Evolutionary conservation across 2,329 filamentous ascomycete species (phyloP), one percentile per base, ranked within the genome.

Genomic region (Verticillium longisporum): DNA sequence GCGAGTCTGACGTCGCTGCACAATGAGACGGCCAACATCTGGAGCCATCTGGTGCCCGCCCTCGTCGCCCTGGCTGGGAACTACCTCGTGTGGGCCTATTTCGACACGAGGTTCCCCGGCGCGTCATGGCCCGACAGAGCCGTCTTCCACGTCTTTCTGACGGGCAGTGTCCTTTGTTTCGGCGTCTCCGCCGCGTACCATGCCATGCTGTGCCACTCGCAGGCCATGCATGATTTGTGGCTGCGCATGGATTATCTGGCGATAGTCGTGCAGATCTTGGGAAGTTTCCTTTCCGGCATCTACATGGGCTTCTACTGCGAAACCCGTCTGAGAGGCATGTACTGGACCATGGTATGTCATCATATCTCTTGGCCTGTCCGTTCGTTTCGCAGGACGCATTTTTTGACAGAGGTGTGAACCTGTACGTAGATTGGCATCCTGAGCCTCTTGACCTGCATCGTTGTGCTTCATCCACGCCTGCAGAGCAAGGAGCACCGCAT

Each of bases 251-350:
- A 78, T 63, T 76, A 73, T 61, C 63, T 70, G 1, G 74, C 71
- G 18, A 78, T 78, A 57, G 63, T 76, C 18, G 57, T 74, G 11
- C 67, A 75, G 54, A 78, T 73, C 36, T 58, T 76, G 18, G 75
- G 74, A 1, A 71, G 68, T 37, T 77, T 78, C 56, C 63, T 76
- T 36, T 72, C 73, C 6, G 74, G 74, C 2, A 65, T 77, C n/a
- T 77, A 77, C 60, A 68, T 76, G 41, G 68, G 69, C 7, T 78
- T 78, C 61, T 77, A 73, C 60, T 77, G 73, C 61, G 73, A 75
- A 61, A 66, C 67, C n/a, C 33, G 50, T 7, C 61, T 74, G 53
- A 70, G 72, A 54, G 68, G 61, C 31, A 56, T 69, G 1, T 76
- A 78, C 62, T 76, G 72, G 67, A 61, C 63, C 13, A 73, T 74